phyloP scores from a whole-genome alignment of 768 basidiomycete species.

The Mycena chlorophos region DNA sequence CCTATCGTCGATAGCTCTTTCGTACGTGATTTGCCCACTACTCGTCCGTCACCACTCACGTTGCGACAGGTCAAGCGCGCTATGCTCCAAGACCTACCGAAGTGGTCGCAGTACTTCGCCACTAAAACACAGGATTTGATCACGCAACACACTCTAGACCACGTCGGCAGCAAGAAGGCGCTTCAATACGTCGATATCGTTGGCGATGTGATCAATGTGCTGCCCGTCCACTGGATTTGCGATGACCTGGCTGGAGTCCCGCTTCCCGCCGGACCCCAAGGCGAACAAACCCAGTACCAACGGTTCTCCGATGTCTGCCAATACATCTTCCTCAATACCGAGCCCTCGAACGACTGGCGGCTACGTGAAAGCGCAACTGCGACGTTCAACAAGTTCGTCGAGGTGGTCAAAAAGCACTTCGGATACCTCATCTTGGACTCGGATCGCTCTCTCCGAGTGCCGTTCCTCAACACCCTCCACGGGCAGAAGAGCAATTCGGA shows the following conservation, averaged over 20 bases:
- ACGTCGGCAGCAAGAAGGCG: conserved; percentile 8
- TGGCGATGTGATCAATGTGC: conserved; percentile 62
- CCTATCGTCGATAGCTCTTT: conserved; percentile 25
- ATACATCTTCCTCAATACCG: conserved; percentile 47
- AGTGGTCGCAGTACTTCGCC: conserved; percentile 12
- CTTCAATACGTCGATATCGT: conserved; percentile 56
- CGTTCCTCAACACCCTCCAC: conserved; percentile 35
- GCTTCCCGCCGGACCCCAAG: conserved; percentile 36
- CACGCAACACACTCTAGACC: conserved; percentile 6
- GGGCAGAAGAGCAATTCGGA: conserved; percentile 23
- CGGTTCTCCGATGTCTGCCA: conserved; percentile 51
- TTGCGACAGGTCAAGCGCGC: conserved; percentile 1
- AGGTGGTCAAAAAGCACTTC: conserved; percentile 33
- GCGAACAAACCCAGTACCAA: conserved; percentile 41
- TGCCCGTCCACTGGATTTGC: conserved; percentile 64
- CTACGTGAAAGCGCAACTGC: conserved; percentile 41
- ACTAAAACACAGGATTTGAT: conserved; percentile 12
- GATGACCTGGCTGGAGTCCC: conserved; percentile 51
- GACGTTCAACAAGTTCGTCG: conserved; percentile 32
- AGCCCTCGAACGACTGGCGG: conserved; percentile 48
- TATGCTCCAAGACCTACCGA: neutral
- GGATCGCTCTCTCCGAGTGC: conserved; percentile 20
- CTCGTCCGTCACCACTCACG: neutral
- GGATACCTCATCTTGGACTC: conserved; percentile 15
- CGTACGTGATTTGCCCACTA: conserved; percentile 15